Evolutionary conservation across 78 protist species (phyloP).

Genomic region (Dictyostelium firmibasis): DNA sequence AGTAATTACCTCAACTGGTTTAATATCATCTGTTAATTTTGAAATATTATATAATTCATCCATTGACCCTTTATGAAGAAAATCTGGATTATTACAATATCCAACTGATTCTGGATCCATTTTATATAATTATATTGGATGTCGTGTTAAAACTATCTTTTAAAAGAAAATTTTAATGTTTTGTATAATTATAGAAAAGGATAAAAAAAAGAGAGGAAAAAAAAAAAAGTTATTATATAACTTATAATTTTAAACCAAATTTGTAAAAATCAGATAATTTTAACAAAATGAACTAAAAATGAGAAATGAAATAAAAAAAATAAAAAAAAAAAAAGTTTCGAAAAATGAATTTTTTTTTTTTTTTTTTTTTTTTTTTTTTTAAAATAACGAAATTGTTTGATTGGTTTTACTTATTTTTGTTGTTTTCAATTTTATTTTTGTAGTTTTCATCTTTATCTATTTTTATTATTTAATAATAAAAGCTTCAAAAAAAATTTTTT

Average conservation of each 20-base stretch:
- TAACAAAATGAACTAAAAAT: background rate
- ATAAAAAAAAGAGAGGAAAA: no score
- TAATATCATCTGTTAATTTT: slow-evolving; percentile 72
- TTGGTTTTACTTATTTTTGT: no score
- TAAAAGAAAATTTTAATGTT: background rate
- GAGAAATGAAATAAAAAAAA: background rate
- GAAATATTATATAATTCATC: slow-evolving; percentile 66
- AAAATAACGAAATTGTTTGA: background rate
- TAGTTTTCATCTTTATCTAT: no score
- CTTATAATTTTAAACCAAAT: background rate
- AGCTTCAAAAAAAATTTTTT: no score
- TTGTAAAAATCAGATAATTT: background rate
- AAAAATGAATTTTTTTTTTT: background rate
- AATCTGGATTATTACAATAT: background rate
- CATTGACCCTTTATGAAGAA: slow-evolving; percentile 39
- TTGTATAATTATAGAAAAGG: no score
- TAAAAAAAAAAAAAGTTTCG: background rate
- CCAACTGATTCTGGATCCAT: slow-evolving; percentile 19
- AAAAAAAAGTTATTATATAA: no score
- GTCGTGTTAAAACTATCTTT: background rate
- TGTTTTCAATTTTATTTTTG: no score
- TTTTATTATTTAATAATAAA: no score
- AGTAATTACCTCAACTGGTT: slow-evolving; percentile 46
- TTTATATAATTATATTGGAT: background rate
- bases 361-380: background rate